phyloP scores from a whole-genome alignment of 805 yeast genomes.

The Hanseniaspora occidentalis region DNA sequence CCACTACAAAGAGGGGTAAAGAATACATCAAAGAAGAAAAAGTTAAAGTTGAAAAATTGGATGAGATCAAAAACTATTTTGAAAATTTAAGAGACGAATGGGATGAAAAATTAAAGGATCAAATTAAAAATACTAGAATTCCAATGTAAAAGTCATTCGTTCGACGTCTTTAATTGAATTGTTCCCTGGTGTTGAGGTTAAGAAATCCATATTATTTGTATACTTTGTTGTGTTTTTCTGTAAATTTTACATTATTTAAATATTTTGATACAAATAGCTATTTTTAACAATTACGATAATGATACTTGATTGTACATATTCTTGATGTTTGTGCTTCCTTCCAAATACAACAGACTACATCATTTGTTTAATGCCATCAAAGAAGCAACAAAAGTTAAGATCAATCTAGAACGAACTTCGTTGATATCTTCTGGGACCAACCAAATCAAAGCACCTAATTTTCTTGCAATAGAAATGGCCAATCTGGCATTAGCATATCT shows the following conservation, averaged over 20 bases:
- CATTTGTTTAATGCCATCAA: constrained; percentile 57
- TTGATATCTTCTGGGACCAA: constrained; percentile 98
- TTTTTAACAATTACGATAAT: too few species aligned
- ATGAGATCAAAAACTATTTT: constrained; percentile 39
- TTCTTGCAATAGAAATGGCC: constrained; percentile 97
- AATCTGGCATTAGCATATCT: constrained; percentile 88
- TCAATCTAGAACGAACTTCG: constrained; percentile 89
- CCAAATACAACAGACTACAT: too few species aligned
- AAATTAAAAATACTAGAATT: constrained; percentile 43
- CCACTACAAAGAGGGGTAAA: constrained; percentile 48
- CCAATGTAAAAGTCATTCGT: constrained; percentile 13
- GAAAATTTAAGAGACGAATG: constrained; percentile 47
- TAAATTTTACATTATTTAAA: background rate
- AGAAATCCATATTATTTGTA: background rate
- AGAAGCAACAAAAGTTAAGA: constrained; percentile 89
- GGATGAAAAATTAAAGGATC: constrained; percentile 65
- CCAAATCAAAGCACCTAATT: constrained; percentile 96
- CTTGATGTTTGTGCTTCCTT: background rate
- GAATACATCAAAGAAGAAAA: constrained; percentile 47
- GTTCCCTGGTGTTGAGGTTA: too few species aligned
- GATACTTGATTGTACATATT: constrained; percentile 1
- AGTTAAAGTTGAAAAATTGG: constrained; percentile 51
- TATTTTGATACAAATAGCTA: background rate
- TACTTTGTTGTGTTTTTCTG: background rate
- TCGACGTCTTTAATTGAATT: too few species aligned